Base-by-base conservation (phyloP, 2,329 filamentous ascomycete genomes). In the Achaetomium macrosporum region DNA sequence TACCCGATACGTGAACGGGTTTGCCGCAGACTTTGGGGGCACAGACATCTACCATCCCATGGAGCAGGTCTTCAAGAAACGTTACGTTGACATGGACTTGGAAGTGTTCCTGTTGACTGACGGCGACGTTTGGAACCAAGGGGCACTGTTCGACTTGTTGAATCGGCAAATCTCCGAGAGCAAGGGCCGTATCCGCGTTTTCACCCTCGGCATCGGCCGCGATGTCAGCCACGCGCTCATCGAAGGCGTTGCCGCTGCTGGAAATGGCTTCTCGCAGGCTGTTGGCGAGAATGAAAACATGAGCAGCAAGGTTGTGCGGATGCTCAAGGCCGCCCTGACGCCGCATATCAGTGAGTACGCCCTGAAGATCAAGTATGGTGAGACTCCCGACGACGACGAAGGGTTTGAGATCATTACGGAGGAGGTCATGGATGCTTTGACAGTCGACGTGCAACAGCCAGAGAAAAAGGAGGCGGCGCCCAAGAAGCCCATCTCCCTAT, bases 261-360 rank as follows among this genome's bases (percentile, higher is more conserved):
- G 81, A 2, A 76, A 76, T 17, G 80, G 80, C 2, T 82, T 84
- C 55, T 67, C 78, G 0, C 85, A 90, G 64, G 73, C 77, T 0
- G 84, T 89, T 0, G 73, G 72, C 1, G 68, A 79, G 7, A 70
- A 77, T 1, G 86, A 90, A 64, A 81, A 83, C 62, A 79, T 88
- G 68, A 81, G 86, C 60, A 78, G 71, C 57, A 87, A 86, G 64
- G 76, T 89, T 1, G 75, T 90, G 2, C 77, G 86, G 2, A 90
- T 90, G 86, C 71, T 90, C 52, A 88, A 87, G 63, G 85, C 79
- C 0, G 81, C 84, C 0, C 67, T 90, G 17, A 81, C 78, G 2
- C 83, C 84, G 0, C 84, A 88, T 57, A 72, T 87, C 42, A 76
- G 69, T 15, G 77, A 88, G 62, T 87, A 84, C 61, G 75, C 72